Base-by-base conservation (phyloP, 106 monocot genomes). In the Xerophyta viscosa region DNA sequence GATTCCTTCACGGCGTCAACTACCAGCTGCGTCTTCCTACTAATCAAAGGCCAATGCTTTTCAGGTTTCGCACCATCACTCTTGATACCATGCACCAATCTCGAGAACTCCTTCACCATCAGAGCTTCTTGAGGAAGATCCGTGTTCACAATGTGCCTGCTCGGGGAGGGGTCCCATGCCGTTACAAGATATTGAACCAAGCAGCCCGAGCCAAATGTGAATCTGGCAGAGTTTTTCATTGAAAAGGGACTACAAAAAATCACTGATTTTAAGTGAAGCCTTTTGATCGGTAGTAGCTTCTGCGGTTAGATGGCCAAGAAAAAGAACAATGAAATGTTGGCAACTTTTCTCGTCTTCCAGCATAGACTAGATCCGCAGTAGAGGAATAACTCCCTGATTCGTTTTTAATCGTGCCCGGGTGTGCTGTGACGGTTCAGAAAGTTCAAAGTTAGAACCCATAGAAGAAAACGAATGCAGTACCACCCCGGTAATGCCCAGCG, bases 71-170 rank as follows among this genome's bases (percentile, higher is more conserved):
- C 46, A 24, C 55, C 53, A 24, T 37, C 26, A 39, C 60, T 65
- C 29, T 57, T 77, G 28, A 83, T 76, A 27, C 24, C 28, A 12
- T 33, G 22, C 20, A 74, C 92, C 28, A 92, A 37, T 29, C 77
- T 75, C 0, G 87, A 50, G 56, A 92, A 92, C 68, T 92, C 92
- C 24, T 22, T 2, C 4, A 92, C 71, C 92, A 87, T 87, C n/a
- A 33, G 43, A 6, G 73, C 79, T 48, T 92, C 92, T 57, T 87
- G 86, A 2, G 86, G n/a, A n/a, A n/a, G n/a, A n/a, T n/a, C n/a
- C n/a, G n/a, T n/a, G n/a, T n/a, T n/a, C n/a, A n/a, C n/a, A 6
- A 63, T 62, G 41, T 79, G 87, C 55, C 79, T 68, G 47, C 57
- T 71, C 0, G 84, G 82, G 54, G 23, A 8, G 11, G 61, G 31